Evolutionary conservation across 2,329 filamentous ascomycete species (phyloP), one percentile per base, ranked within the genome.

Genomic region (Exophiala calicioides): DNA sequence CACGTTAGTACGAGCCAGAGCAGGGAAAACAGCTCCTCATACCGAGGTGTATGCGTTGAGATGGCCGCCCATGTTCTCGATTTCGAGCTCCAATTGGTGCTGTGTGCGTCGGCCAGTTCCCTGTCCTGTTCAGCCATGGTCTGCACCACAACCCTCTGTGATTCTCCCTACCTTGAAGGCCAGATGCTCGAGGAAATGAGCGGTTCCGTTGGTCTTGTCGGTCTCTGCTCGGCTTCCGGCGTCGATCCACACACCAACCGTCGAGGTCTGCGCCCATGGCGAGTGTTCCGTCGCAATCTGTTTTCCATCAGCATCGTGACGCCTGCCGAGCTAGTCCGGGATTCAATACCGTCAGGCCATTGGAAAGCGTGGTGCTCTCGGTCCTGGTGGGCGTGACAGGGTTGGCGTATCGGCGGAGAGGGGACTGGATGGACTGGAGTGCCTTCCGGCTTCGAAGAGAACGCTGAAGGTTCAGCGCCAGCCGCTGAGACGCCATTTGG

Each of bases 21-120:
- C 38, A 5, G 33, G 12, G 29, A 42, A 56, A 57, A 57, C 57
- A 41, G 45, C 24, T 41, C 48, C 45, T 62, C 86, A 66, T 84
- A 96, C 90, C 78, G 91, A 97, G 65, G 93, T 98, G 80, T 98
- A 98, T 70, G 93, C 93, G 75, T 98, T 98, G 64, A 98, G 81
- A 78, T 98, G 93, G 58, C 89, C 93, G 71, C 93, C 93, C 88
- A 98, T 96, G 78, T 98, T 98, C 81, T 98, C 93, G 68, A 98
- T 97, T 79, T 98, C 93, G 58, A 98, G 85, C 79, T 98, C 93
- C 69, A 98, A 80, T 77, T 98, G 93, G 70, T 94, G 87, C 75
- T 98, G 93, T 58, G 87, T 90, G 73, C 93, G 84, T 78, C 87
- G 95, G 73, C 86, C 80, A 61, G 93, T 98, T 63, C 93, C 93